phyloP scores from a whole-genome alignment of 164 flowering plant genomes.

The Macadamia integrifolia region DNA sequence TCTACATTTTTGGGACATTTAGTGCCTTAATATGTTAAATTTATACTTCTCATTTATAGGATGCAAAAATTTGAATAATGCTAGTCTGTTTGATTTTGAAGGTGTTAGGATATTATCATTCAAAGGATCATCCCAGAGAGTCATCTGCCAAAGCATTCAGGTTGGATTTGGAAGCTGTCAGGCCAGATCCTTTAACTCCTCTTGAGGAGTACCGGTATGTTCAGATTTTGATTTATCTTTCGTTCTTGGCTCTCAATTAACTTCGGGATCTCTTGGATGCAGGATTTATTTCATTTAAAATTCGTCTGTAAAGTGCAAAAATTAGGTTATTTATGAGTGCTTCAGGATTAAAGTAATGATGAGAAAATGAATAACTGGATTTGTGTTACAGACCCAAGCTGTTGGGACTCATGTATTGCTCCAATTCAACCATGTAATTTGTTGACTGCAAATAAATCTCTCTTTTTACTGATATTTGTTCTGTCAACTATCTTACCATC shows the following conservation, averaged over 20 bases:
- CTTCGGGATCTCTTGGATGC: neutral
- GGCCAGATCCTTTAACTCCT: constrained; percentile 80
- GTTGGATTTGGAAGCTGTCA: constrained; percentile 75
- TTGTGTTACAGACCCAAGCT: too few relatives aligned
- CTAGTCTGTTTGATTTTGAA: constrained; percentile 24
- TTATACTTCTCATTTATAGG: neutral
- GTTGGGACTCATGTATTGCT: too few relatives aligned
- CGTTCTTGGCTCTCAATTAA: neutral
- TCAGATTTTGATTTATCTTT: neutral
- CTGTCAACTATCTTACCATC: too few relatives aligned
- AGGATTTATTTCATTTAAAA: too few relatives aligned
- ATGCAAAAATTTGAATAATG: constrained; percentile 4
- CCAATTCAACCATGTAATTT: too few relatives aligned
- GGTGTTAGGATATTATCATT: constrained; percentile 75
- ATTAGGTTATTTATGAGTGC: too few relatives aligned
- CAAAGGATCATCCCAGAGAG: constrained; percentile 79
- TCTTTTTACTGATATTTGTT: too few relatives aligned
- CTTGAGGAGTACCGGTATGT: constrained; percentile 89
- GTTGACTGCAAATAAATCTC: too few relatives aligned
- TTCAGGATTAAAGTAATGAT: too few relatives aligned
- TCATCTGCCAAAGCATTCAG: constrained; percentile 75
- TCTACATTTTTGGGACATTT: constrained; percentile 1
- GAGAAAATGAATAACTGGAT: too few relatives aligned
- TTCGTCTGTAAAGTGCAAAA: too few relatives aligned
- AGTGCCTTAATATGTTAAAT: neutral